Conservation (phyloP, 805 yeast genomes). For the Metschnikowia hibisci region DNA sequence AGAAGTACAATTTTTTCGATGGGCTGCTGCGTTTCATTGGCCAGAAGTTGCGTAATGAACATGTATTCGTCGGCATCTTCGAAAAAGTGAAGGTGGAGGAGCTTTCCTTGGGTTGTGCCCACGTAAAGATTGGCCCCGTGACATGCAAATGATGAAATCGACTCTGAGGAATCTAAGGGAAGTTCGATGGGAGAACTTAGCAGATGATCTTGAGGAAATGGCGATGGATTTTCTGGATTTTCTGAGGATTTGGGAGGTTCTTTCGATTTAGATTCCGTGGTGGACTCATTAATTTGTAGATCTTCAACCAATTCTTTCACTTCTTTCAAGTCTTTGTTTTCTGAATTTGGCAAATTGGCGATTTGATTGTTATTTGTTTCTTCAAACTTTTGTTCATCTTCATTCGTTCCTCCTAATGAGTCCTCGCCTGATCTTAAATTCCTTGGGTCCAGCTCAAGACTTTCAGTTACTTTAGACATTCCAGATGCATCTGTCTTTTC, state of each 20-base stretch:
- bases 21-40: slow-evolving; percentile 9
- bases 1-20: slow-evolving; percentile 26
- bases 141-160: slow-evolving; percentile 21
- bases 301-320: too few relatives aligned
- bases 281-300: neutral
- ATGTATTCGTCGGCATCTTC: slow-evolving; percentile 38
- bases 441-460: too few relatives aligned
- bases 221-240: neutral
- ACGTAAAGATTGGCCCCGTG: slow-evolving; percentile 32
- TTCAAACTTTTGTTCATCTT: too few relatives aligned
- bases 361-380: too few relatives aligned
- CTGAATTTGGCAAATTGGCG: too few relatives aligned
- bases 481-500: too few relatives aligned
- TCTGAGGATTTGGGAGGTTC: too few relatives aligned
- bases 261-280: neutral
- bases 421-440: too few relatives aligned
- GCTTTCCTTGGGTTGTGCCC: slow-evolving; percentile 33
- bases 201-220: slow-evolving; percentile 10
- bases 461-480: too few relatives aligned
- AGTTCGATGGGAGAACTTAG: slow-evolving; percentile 10
- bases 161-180: slow-evolving; percentile 6
- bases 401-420: too few relatives aligned
- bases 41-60: slow-evolving; percentile 23
- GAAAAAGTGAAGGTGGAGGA: slow-evolving; percentile 38
- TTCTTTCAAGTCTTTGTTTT: too few relatives aligned